phyloP scores from a whole-genome alignment of 352 stramenopile species.

The Thalassiosira hispida region DNA sequence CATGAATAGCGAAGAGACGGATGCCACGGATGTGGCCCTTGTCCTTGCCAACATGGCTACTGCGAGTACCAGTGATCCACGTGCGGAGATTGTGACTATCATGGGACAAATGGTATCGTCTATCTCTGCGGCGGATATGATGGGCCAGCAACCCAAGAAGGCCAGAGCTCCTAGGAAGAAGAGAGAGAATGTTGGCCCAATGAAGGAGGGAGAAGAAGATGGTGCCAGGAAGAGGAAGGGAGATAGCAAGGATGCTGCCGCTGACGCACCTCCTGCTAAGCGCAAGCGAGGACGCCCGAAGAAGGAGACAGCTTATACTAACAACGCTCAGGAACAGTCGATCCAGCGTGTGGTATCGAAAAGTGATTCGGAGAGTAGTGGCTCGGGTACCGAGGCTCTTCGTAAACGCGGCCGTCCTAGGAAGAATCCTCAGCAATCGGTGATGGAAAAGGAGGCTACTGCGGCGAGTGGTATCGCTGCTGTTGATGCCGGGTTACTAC shows the following conservation, averaged over 20 bases:
- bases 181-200: no score
- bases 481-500: no score
- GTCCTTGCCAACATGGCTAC: not conserved
- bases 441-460: not conserved
- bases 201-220: no score
- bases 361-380: conserved; percentile 4
- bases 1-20: not conserved
- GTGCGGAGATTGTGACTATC: conserved; percentile 16
- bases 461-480: no score
- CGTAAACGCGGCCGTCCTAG: conserved; percentile 26
- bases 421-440: no score
- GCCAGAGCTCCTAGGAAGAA: conserved; percentile 11
- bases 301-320: conserved; percentile 11
- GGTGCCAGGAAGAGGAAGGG: not conserved
- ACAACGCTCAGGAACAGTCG: not conserved
- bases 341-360: not conserved
- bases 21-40: not conserved
- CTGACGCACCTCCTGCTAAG: not conserved
- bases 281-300: conserved; percentile 25
- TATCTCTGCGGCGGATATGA: not conserved
- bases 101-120: conserved; percentile 28
- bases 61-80: not conserved
- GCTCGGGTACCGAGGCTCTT: not conserved
- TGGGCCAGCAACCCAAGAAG: conserved; percentile 7
- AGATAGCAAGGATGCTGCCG: not conserved